Conservation (phyloP, 495 filamentous ascomycete genomes). For the Penicillium cataractarum region DNA sequence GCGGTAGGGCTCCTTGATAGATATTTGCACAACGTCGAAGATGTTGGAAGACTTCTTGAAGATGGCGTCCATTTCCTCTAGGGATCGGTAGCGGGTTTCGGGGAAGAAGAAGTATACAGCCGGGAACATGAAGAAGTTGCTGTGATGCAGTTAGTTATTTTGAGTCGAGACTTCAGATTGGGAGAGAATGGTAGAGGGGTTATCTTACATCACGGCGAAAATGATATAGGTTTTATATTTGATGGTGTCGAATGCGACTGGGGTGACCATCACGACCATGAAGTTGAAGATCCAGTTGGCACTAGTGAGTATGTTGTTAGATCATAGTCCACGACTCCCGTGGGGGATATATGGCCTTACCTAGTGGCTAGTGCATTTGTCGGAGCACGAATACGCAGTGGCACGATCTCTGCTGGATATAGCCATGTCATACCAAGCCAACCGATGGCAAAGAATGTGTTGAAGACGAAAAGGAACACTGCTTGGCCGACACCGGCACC, state of each 20-base stretch:
- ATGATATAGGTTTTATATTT: conserved; percentile 71
- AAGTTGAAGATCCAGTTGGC: conserved; percentile 40
- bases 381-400: conserved; percentile 29
- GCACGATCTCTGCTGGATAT: conserved; percentile 68
- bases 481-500: conserved; percentile 48
- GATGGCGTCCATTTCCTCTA: conserved; percentile 76
- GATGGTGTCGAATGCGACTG: conserved; percentile 64
- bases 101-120: conserved; percentile 68
- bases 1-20: conserved; percentile 60
- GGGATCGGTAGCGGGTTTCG: conserved; percentile 67
- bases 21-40: conserved; percentile 62
- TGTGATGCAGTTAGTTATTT: conserved; percentile 3
- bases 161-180: background rate
- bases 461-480: conserved; percentile 61
- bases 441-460: conserved; percentile 70
- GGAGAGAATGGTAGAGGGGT: background rate
- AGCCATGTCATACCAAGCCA: conserved; percentile 75
- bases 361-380: conserved; percentile 28
- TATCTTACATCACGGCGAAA: conserved; percentile 46
- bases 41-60: conserved; percentile 61
- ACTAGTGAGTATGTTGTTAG: conserved; percentile 10
- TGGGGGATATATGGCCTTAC: background rate
- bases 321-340: background rate
- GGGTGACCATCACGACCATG: conserved; percentile 66
- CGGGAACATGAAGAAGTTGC: conserved; percentile 33